Evolutionary conservation across 2,329 filamentous ascomycete species (phyloP).

Genomic region (Grosmannia serpens): DNA sequence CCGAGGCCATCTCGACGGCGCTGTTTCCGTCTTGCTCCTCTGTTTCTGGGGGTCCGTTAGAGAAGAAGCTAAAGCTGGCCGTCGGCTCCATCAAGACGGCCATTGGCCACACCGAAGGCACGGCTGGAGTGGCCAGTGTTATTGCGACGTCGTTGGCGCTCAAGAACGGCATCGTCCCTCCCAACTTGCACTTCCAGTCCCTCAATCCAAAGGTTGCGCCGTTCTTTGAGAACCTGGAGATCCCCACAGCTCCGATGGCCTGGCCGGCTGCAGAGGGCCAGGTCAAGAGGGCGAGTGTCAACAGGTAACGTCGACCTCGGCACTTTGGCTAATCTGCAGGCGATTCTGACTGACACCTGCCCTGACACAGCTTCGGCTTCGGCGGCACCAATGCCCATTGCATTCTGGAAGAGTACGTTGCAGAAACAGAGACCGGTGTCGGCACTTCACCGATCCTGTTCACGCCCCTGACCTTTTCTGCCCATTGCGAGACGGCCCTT

Average conservation of each 20-base stretch:
- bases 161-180: constrained; percentile 19
- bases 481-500: neutral
- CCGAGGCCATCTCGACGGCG: constrained; percentile 23
- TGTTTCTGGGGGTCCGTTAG: no score
- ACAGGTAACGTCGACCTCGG: no score
- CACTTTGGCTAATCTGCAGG: no score
- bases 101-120: constrained; percentile 16
- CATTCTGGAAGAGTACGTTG: constrained; percentile 30
- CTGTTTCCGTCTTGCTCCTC: no score
- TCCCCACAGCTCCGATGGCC: constrained; percentile 9
- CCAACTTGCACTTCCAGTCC: constrained; percentile 17
- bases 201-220: constrained; percentile 16
- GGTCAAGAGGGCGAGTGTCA: no score
- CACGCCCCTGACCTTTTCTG: neutral
- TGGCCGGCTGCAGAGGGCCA: no score
- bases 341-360: no score
- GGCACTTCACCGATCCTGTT: no score
- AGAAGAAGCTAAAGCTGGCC: no score
- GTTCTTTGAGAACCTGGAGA: constrained; percentile 14
- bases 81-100: constrained; percentile 18
- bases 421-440: no score
- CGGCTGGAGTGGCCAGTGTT: constrained; percentile 16
- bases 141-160: constrained; percentile 20
- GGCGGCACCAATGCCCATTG: constrained; percentile 45
- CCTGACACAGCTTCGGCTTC: constrained; percentile 44